A percentile compares a stretch with the other conserved stretches of the same genome.
Conservation (phyloP, 305 asterid species). For the Rubia tinctorum region DNA sequence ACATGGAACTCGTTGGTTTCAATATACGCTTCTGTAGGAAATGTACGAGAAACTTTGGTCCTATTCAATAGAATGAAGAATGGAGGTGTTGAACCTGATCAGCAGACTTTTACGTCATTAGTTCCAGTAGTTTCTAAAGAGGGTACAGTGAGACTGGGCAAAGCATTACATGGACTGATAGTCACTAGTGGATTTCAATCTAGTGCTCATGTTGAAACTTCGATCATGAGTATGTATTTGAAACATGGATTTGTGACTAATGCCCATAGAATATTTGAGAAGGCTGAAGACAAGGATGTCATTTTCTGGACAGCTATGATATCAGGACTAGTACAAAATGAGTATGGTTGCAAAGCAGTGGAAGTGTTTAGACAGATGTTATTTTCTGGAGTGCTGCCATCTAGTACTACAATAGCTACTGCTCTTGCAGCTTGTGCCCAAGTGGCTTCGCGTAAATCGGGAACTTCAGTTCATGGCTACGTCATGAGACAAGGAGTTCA, state of each 20-base stretch:
- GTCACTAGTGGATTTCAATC: conserved; percentile 43
- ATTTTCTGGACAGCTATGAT: conserved; percentile 74
- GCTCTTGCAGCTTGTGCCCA: conserved; percentile 79
- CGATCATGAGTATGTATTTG: conserved; percentile 56
- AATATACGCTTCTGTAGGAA: conserved; percentile 44
- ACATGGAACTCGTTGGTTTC: conserved; percentile 83
- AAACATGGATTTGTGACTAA: conserved; percentile 48
- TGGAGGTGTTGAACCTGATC: conserved; percentile 52
- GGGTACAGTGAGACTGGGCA: conserved; percentile 44
- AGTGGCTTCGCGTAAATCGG: conserved; percentile 48
- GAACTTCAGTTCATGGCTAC: conserved; percentile 63
- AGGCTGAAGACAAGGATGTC: conserved; percentile 50
- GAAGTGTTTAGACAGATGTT: conserved; percentile 54
- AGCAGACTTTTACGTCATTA: conserved; percentile 61
- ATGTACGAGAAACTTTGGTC: conserved; percentile 33
- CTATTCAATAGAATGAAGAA: conserved; percentile 51
- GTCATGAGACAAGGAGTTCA: conserved; percentile 48
- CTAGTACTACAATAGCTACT: conserved; percentile 62
- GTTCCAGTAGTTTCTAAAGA: conserved; percentile 55
- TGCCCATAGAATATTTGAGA: conserved; percentile 43
- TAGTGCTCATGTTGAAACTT: conserved; percentile 52
- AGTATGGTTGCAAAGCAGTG: conserved; percentile 54
- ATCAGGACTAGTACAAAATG: conserved; percentile 77
- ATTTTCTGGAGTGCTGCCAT: conserved; percentile 39
- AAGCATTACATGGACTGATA: conserved; percentile 59